Evolutionary conservation across 192 early-diverging fungal species (phyloP).

Genomic region (Haplosporangium gracile): DNA sequence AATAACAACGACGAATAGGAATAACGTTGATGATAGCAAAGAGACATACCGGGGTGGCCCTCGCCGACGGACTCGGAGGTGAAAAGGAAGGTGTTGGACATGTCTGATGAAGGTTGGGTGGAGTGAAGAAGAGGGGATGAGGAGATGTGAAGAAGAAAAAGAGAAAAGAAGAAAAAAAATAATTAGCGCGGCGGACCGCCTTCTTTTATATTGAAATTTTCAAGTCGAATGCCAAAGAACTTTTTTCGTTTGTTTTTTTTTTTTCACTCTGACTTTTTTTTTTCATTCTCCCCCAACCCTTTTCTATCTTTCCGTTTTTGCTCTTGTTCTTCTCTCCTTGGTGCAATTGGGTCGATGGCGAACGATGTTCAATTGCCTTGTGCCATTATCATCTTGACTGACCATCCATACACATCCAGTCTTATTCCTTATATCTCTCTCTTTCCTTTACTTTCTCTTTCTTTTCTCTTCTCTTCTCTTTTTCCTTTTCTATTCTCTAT

Average conservation of each 20-base stretch:
- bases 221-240: constrained; percentile 16
- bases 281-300: constrained; percentile 9
- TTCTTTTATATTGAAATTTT: constrained; percentile 21
- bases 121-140: constrained; percentile 3
- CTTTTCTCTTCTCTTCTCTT: neutral
- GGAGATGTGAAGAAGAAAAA: constrained; percentile 16
- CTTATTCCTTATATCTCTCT: neutral
- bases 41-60: constrained; percentile 91
- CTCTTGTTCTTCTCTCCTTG: neutral
- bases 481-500: neutral
- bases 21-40: neutral
- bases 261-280: neutral
- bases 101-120: constrained; percentile 20
- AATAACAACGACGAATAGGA: constrained; percentile 1
- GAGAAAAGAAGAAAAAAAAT: constrained; percentile 3
- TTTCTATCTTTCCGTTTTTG: neutral
- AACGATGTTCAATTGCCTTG: neutral
- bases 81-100: constrained; percentile 90
- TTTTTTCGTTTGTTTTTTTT: neutral
- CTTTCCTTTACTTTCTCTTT: neutral
- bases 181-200: neutral
- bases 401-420: neutral
- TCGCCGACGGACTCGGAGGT: constrained; percentile 99
- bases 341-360: neutral
- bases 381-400: neutral